A percentile compares a stretch with the other conserved stretches of the same genome.
Evolutionary conservation across 2,329 filamentous ascomycete genomes (phyloP).

Genomic region (Epichloe typhina): DNA sequence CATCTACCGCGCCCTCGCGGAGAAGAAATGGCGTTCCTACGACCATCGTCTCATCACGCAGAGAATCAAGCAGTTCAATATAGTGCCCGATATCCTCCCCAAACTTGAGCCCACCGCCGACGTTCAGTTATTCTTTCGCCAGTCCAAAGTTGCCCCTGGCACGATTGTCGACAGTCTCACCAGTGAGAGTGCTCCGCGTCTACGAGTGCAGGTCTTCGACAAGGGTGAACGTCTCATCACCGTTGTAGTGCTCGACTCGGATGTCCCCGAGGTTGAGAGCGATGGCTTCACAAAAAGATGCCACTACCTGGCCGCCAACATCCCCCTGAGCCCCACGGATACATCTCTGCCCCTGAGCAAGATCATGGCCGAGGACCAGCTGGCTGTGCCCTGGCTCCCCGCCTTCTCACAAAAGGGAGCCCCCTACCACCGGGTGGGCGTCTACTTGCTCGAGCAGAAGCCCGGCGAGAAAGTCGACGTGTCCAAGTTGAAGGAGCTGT

Average conservation of each 20-base stretch:
- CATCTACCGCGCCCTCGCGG: slow-evolving; percentile 82
- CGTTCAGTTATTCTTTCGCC: slow-evolving; percentile 68
- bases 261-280: slow-evolving; percentile 66
- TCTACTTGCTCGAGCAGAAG: slow-evolving; percentile 74
- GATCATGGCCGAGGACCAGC: slow-evolving; percentile 47
- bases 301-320: slow-evolving; percentile 69
- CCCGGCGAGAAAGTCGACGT: slow-evolving; percentile 45
- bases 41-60: slow-evolving; percentile 69
- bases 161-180: slow-evolving; percentile 62
- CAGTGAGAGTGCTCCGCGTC: slow-evolving; percentile 59
- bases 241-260: slow-evolving; percentile 75
- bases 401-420: slow-evolving; percentile 81
- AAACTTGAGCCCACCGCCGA: slow-evolving; percentile 66
- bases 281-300: slow-evolving; percentile 71
- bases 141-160: slow-evolving; percentile 58
- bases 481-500: slow-evolving; percentile 39
- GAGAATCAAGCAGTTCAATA: slow-evolving; percentile 72
- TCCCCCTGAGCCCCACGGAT: slow-evolving; percentile 38
- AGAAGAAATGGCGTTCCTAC: slow-evolving; percentile 78
- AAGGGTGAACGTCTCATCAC: slow-evolving; percentile 69
- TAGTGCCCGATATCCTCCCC: slow-evolving; percentile 79
- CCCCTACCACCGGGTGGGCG: slow-evolving; percentile 72
- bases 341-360: slow-evolving; percentile 52
- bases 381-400: slow-evolving; percentile 70
- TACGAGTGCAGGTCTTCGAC: slow-evolving; percentile 79